Conservation (phyloP, 2,329 filamentous ascomycete genomes). For the Colletotrichum cuscutae region DNA sequence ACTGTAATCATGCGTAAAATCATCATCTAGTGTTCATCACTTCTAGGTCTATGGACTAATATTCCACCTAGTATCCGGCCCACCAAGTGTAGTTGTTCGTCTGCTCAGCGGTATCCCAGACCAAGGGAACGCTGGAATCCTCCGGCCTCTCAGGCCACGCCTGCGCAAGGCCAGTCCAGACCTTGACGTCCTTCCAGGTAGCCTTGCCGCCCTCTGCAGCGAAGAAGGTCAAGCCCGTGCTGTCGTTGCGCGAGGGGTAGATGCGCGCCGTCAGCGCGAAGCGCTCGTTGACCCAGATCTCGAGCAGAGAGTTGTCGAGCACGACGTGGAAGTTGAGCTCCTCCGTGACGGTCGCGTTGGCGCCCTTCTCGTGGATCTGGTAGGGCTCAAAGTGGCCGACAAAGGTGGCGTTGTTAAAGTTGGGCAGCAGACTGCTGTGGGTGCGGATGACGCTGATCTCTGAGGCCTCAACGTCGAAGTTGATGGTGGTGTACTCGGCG, state of each 20-base stretch:
- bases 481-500: constrained; percentile 30
- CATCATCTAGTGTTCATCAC: neutral
- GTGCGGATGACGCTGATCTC: constrained; percentile 30
- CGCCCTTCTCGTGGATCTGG: neutral
- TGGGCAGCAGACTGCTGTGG: constrained; percentile 33
- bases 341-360: constrained; percentile 7
- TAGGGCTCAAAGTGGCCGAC: constrained; percentile 34
- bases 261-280: constrained; percentile 35
- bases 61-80: constrained; percentile 19
- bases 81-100: constrained; percentile 34
- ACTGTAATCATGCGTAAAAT: constrained; percentile 4
- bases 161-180: constrained; percentile 29
- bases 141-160: constrained; percentile 34
- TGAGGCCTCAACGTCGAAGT: constrained; percentile 24
- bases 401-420: constrained; percentile 34
- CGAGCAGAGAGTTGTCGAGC: constrained; percentile 32
- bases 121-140: constrained; percentile 26
- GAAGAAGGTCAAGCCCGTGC: constrained; percentile 34
- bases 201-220: constrained; percentile 20
- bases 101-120: constrained; percentile 33
- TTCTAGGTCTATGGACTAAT: neutral
- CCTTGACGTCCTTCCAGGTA: constrained; percentile 27
- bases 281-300: constrained; percentile 36
- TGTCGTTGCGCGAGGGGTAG: constrained; percentile 35
- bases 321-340: constrained; percentile 33